Base-by-base conservation (phyloP, 805 yeast species). In the Pichia kluyveri region DNA sequence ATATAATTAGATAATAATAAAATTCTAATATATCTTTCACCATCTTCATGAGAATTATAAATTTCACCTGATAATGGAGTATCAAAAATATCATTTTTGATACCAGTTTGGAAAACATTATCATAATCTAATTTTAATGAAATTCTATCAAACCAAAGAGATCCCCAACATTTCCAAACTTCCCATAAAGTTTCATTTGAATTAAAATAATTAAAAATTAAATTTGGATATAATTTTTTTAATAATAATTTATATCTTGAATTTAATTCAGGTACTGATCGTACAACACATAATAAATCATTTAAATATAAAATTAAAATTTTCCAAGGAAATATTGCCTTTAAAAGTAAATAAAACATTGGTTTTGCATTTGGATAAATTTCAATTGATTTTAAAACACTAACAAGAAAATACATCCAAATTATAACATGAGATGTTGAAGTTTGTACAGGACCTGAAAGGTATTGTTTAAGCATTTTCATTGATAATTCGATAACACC, bases 151-250 rank as follows among this genome's bases (percentile, higher is more conserved):
- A 77, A 86, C 91, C 93, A 85, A 40, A 86, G 60, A 0, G 88
- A 76, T 2, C 95, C 95, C 88, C 91, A 84, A 57, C 89, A 80
- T 59, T 81, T 82, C 90, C 90, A 85, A 19, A 81, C 83, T 63
- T 86, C 95, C 40, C 85, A 79, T 44, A 85, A 66, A 41, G 70
- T 75, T 60, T 84, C 91, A 59, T 77, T 73, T 34, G n/a, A 14
- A 10, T 14, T 14, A 34, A 34, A 34, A 8, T 14, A 34, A 10
- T 34, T 14, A 5, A 34, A 34, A 54, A 73, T 61, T 5, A 34
- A 12, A 8, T 26, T 31, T 30, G 32, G 32, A 4, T 30, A 30
- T 12, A 30, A 12, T 30, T 30, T 30, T 18, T 30, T 4, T 19
- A 51, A 42, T 5, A 47, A n/a, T 19, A 7, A 17, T 32, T 39